Evolutionary conservation across 805 yeast species (phyloP), one percentile per base, ranked within the genome.

Genomic region (Pichia paraexigua): DNA sequence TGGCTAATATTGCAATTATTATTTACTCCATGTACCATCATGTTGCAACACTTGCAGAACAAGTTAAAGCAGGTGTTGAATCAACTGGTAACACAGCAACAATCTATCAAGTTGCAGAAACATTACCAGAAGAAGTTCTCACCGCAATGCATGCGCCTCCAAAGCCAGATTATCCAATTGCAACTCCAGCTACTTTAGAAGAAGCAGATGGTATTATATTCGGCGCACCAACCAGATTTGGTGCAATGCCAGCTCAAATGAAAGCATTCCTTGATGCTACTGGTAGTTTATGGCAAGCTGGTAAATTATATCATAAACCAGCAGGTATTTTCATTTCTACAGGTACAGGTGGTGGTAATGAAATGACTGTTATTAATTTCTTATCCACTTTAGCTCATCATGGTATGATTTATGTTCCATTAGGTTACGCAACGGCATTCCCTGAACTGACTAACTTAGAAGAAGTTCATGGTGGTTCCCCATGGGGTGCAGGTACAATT

Each of bases 161-260:
- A 50, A 81, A 80, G 64, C 81, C 85, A 53, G 71, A 75, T 52
- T 71, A 72, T 56, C 91, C 94, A 58, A 71, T 79, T 61, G 87
- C 87, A 47, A 74, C 85, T n/a, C 59, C 68, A 11, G 85, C 79
- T 18, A 75, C 79, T n/a, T 73, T 89, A 59, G 63, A 70, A 5
- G 70, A 74, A 56, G 86, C 83, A 73, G 95, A 90, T 64, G 95
- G 91, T 46, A 80, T 85, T 72, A 58, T 90, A 58, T 86, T 89
- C 61, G 97, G 97, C 63, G 67, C 85, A 58, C 95, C 96, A 61
- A 85, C 96, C 49, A 81, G 96, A 70, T 89, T 71, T 66, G 97
- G 96, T 69, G 78, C 75, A 66, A 69, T 76, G 70, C 92, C 95
- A 49, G 84, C 88, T 45, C 95, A 88, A 69, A 77, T 83, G 76